phyloP scores from a whole-genome alignment of 2,329 filamentous ascomycete species.

The Fusarium buharicum region DNA sequence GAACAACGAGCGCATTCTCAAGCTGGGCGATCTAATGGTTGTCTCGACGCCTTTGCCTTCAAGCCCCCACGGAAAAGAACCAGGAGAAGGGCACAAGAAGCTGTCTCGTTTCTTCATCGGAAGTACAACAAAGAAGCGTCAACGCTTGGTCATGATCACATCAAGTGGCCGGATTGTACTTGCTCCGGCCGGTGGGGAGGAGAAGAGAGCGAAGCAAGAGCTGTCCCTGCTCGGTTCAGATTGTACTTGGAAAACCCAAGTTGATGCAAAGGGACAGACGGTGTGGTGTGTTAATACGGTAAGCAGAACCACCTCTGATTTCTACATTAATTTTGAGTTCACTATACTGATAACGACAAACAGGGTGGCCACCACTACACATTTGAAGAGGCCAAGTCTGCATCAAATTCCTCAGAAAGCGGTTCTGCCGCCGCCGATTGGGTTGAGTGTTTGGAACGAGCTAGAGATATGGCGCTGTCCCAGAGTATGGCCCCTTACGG shows the following conservation, averaged over 20 bases:
- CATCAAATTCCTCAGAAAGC: conserved; percentile 62
- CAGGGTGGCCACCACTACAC: conserved; percentile 91
- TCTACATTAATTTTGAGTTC: conserved; percentile 35
- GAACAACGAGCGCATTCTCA: conserved; percentile 92
- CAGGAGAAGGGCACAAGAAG: conserved; percentile 83
- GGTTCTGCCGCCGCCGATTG: conserved; percentile 85
- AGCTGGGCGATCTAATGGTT: conserved; percentile 90
- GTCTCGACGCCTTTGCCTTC: conserved; percentile 80
- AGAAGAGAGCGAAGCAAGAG: conserved; percentile 94
- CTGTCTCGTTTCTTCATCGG: conserved; percentile 94
- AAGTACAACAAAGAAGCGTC: conserved; percentile 89
- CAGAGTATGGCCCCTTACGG: conserved; percentile 75
- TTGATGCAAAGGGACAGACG: conserved; percentile 86
- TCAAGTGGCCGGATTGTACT: conserved; percentile 90
- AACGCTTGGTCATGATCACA: conserved; percentile 93
- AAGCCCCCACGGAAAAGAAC: conserved; percentile 76
- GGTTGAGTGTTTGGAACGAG: conserved; percentile 88
- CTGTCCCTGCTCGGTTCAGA: conserved; percentile 83
- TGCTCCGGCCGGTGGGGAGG: conserved; percentile 89
- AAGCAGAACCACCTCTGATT: conserved; percentile 57
- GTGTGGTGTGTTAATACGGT: conserved; percentile 95
- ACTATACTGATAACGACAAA: neutral
- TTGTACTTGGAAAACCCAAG: conserved; percentile 80
- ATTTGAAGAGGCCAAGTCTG: conserved; percentile 91
- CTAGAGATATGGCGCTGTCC: conserved; percentile 83